Evolutionary conservation across 345 rosid genomes (phyloP).

Genomic region (Eucalyptus decipiens): DNA sequence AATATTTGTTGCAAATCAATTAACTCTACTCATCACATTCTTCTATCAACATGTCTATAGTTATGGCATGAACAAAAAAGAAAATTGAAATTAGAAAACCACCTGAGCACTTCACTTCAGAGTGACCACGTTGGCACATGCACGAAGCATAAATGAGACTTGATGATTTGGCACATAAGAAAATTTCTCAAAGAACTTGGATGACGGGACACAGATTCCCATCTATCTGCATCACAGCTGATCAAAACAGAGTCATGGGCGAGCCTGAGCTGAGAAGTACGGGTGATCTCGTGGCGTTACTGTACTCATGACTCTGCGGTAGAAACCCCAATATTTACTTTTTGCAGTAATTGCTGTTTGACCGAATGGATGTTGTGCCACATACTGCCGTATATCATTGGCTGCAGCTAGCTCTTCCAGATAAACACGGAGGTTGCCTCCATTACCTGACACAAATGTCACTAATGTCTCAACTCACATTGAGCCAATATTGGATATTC

Average conservation of each 20-base stretch:
- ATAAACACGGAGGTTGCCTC: slow-evolving; percentile 63
- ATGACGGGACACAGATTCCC: background rate
- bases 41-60: background rate
- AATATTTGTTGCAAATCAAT: background rate
- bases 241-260: background rate
- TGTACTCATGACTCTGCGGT: slow-evolving; percentile 14
- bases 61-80: background rate
- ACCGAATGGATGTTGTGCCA: slow-evolving; percentile 60
- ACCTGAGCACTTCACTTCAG: background rate
- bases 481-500: background rate
- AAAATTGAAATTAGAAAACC: background rate
- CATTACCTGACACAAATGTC: slow-evolving; percentile 24
- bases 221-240: background rate
- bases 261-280: background rate
- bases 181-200: background rate
- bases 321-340: slow-evolving; percentile 54
- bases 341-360: slow-evolving; percentile 48
- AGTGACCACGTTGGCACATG: background rate
- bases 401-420: slow-evolving; percentile 44
- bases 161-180: background rate
- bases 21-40: background rate
- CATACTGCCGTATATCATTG: slow-evolving; percentile 41
- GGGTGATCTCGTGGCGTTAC: background rate
- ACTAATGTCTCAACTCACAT: background rate
- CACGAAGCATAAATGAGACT: background rate